Base-by-base conservation (phyloP, 179 eudicot genomes). In the Silene coronaria region DNA sequence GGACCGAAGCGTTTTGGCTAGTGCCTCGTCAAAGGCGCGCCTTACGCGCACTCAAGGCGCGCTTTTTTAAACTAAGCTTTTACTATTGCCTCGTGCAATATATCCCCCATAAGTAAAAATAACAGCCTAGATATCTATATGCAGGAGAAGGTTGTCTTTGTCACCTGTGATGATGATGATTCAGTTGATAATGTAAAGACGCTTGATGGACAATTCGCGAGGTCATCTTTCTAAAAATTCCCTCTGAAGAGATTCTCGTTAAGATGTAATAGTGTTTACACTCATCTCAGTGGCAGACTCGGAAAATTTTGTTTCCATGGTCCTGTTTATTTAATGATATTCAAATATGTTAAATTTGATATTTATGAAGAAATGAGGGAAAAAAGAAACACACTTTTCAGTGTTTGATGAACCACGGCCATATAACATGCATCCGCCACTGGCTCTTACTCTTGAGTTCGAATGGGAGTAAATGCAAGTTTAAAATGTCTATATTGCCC, bases 71-170 rank as follows among this genome's bases (percentile, higher is more conserved):
- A n/a, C n/a, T n/a, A n/a, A n/a, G n/a, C 24, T 62, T 21, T 38
- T 38, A 30, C 42, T 69, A 21, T 10, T 69, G 23, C 34, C 22
- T 59, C 30, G 6, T 57, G 28, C 26, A 23, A 66, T 79, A 71
- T 26, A 74, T 55, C 21, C 26, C 58, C 14, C 27, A 17, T 23
- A 72, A 74, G 4, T 38, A 60, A 67, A 57, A 55, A 45, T 76
- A 24, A 75, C 82, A 30, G 66, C 34, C 23, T 28, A 34, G 6
- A 34, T 76, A 70, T 60, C 32, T 61, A 48, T 84, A 64, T 88
- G 81, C 92, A 95, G 99, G 99, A 95, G 76, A 95, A 89, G 66
- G 99, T 92, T 38, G 93, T 90, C 22, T 95, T 95, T 83, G 97
- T 93, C 84, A 92, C 97, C 34, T 95, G 99, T 75, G 99, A 95